Evolutionary conservation across 305 asterid genomes (phyloP).

Genomic region (Fraxinus nigra): DNA sequence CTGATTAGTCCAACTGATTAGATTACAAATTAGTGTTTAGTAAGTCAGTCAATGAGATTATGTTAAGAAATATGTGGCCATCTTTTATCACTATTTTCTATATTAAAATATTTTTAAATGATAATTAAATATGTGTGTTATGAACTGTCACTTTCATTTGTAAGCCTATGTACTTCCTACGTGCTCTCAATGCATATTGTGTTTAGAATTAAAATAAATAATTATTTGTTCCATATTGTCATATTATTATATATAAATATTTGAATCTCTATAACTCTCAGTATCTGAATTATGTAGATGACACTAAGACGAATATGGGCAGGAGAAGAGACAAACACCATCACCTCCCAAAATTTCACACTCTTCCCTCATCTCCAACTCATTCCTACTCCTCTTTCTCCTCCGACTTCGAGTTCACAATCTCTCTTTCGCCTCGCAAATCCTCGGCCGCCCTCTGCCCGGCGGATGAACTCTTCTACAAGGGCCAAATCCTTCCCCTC

Average conservation of each 20-base stretch:
- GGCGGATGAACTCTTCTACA: constrained; percentile 94
- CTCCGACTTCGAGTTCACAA: constrained; percentile 75
- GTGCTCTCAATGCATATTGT: neutral
- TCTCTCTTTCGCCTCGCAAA: constrained; percentile 59
- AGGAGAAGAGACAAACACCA: constrained; percentile 36
- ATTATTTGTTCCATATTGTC: neutral
- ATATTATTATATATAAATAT: neutral
- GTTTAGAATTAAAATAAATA: neutral
- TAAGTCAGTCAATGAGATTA: neutral
- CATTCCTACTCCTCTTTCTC: constrained; percentile 65
- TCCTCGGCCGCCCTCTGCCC: constrained; percentile 63
- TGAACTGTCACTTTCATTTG: neutral
- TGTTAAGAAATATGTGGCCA: neutral
- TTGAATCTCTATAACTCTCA: neutral
- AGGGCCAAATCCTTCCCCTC: constrained; percentile 85
- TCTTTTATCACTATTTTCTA: neutral
- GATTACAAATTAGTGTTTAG: neutral
- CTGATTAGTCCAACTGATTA: neutral
- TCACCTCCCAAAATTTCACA: constrained; percentile 47
- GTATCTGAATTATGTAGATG: neutral
- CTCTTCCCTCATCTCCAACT: constrained; percentile 81
- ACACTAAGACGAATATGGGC: constrained; percentile 42
- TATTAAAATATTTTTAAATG: neutral
- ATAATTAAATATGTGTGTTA: neutral
- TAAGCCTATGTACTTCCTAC: neutral